Evolutionary conservation across 2,329 filamentous ascomycete species (phyloP).

Genomic region (Geosmithia flava): DNA sequence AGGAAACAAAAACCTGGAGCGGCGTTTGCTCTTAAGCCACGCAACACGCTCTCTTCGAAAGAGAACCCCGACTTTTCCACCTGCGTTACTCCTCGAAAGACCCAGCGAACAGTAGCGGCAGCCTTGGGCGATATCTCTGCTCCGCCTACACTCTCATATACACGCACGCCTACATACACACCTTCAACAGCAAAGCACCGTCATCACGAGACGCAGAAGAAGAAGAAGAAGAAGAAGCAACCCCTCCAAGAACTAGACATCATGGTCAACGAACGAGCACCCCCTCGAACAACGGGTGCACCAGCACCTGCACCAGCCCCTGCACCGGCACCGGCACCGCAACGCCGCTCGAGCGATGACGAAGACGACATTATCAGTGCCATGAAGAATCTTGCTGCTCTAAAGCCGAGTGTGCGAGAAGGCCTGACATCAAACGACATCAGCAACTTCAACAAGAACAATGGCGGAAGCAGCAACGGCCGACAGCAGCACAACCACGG

Average conservation of each 20-base stretch:
- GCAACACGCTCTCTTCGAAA: constrained; percentile 5
- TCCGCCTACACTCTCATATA: constrained; percentile 2
- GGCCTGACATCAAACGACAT: neutral
- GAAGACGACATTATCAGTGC: constrained; percentile 17
- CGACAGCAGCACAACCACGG: constrained; percentile 17
- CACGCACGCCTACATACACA: neutral
- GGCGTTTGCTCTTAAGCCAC: constrained; percentile 4
- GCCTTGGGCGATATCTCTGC: neutral
- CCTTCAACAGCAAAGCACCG: neutral
- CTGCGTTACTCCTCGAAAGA: constrained; percentile 1
- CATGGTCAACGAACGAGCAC: constrained; percentile 37
- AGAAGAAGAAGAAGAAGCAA: neutral
- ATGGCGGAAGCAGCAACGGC: too few species aligned
- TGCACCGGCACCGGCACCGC: constrained; percentile 12
- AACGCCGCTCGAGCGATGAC: constrained; percentile 13
- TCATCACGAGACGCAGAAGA: neutral
- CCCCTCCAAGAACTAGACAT: neutral
- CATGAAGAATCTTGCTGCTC: constrained; percentile 14
- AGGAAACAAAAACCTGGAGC: constrained; percentile 3
- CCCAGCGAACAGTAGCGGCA: neutral
- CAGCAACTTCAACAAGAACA: neutral
- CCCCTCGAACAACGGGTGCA: constrained; percentile 11
- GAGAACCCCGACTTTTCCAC: constrained; percentile 4
- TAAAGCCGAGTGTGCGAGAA: constrained; percentile 4
- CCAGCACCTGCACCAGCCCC: too few species aligned